Evolutionary conservation across 352 stramenopile species (phyloP).

Genomic region (Phytophthora kernoviae): DNA sequence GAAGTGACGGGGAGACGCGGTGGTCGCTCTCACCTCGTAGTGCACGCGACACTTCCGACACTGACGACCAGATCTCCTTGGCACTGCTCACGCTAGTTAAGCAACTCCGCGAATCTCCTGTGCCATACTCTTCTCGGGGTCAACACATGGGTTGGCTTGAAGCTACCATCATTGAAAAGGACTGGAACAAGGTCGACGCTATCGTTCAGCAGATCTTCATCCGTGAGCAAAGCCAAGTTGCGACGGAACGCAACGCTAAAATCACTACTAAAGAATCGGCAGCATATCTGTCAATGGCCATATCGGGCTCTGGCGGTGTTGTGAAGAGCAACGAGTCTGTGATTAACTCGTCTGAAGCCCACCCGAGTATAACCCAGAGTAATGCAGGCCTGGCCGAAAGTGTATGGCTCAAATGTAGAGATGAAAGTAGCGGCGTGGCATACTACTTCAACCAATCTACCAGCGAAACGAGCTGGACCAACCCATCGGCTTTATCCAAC

Average conservation of each 20-base stretch:
- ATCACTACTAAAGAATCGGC: constrained; percentile 7
- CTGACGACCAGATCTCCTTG: constrained; percentile 64
- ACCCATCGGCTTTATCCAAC: constrained; percentile 1
- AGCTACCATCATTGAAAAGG: constrained; percentile 50
- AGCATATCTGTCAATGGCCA: neutral
- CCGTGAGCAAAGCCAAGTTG: constrained; percentile 57
- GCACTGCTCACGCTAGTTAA: constrained; percentile 58
- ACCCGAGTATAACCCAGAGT: neutral
- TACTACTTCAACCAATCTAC: constrained; percentile 57
- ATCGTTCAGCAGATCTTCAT: constrained; percentile 77
- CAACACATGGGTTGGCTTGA: constrained; percentile 80
- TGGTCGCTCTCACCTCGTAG: constrained; percentile 86
- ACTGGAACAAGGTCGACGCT: constrained; percentile 74
- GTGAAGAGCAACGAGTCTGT: neutral
- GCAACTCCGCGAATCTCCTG: constrained; percentile 46
- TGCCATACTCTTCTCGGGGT: constrained; percentile 57
- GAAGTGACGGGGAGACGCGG: constrained; percentile 83
- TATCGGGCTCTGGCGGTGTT: too few relatives aligned
- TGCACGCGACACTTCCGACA: constrained; percentile 52
- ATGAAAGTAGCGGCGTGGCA: constrained; percentile 39
- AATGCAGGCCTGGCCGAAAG: neutral
- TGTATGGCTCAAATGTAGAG: constrained; percentile 30
- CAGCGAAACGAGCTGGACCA: constrained; percentile 51
- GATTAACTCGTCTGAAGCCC: neutral
- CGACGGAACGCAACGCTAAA: constrained; percentile 24